phyloP scores from a whole-genome alignment of 2,329 filamentous ascomycete species.

The Celoporthe dispersa region DNA sequence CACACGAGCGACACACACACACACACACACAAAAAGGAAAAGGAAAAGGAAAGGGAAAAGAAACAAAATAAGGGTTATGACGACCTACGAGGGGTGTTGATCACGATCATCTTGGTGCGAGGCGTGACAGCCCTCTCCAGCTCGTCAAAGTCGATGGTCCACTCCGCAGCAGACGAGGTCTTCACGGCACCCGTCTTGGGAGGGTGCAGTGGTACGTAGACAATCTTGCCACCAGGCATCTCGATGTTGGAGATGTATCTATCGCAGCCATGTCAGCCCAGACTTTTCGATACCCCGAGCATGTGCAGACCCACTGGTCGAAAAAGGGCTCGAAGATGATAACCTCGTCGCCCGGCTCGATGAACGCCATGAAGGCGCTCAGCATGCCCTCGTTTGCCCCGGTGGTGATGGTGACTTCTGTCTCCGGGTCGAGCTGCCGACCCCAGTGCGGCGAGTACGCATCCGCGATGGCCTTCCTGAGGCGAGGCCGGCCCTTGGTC shows the following conservation, averaged over 20 bases:
- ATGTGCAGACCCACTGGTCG: constrained; percentile 69
- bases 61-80: constrained; percentile 17
- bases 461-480: constrained; percentile 91
- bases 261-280: constrained; percentile 39
- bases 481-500: constrained; percentile 86
- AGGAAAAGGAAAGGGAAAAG: too few species aligned
- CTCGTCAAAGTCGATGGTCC: constrained; percentile 83
- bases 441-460: constrained; percentile 92
- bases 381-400: constrained; percentile 93
- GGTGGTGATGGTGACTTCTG: constrained; percentile 92
- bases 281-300: constrained; percentile 9
- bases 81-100: constrained; percentile 70
- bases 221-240: constrained; percentile 93
- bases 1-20: background rate
- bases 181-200: constrained; percentile 77
- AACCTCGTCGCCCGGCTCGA: constrained; percentile 93
- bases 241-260: constrained; percentile 94
- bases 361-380: constrained; percentile 96
- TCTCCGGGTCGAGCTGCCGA: constrained; percentile 80
- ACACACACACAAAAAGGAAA: too few species aligned
- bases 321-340: constrained; percentile 99
- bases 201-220: constrained; percentile 93
- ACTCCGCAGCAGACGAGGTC: constrained; percentile 85
- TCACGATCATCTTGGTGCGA: constrained; percentile 94
- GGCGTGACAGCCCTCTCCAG: constrained; percentile 81